Conservation (phyloP, 495 filamentous ascomycete species). For the Neurospora sp. region DNA sequence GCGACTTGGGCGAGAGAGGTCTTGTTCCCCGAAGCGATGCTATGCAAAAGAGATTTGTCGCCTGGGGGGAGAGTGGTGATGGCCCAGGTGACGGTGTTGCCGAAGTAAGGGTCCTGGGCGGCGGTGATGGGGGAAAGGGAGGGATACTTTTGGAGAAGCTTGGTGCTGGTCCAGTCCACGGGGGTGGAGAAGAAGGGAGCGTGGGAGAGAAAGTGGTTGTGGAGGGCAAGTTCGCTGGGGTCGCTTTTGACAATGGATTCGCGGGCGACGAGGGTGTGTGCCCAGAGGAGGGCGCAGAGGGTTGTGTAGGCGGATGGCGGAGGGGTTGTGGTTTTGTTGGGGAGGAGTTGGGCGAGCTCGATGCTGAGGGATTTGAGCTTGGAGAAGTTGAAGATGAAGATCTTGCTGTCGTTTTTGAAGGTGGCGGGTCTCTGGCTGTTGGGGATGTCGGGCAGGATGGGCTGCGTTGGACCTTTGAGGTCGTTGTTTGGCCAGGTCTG, state of each 20-base stretch:
- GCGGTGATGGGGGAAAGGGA: not conserved
- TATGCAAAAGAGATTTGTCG: not conserved
- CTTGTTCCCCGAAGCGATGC: not conserved
- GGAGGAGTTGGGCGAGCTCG: not conserved
- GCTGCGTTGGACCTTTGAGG: conserved; percentile 21
- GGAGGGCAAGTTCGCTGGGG: not conserved
- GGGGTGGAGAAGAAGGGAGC: not conserved
- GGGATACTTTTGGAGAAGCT: not conserved
- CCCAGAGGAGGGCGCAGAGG: conserved; percentile 1
- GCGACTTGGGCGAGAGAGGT: not conserved
- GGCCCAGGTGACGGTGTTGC: not conserved
- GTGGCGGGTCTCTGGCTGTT: conserved; percentile 3
- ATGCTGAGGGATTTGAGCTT: not conserved
- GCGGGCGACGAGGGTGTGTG: not conserved
- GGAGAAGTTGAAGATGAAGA: conserved; percentile 21
- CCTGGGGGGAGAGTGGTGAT: not conserved
- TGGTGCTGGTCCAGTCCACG: not conserved
- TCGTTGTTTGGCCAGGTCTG: conserved; percentile 12
- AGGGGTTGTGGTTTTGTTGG: not conserved
- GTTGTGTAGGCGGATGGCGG: not conserved
- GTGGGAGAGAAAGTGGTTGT: not conserved
- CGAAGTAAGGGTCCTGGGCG: not conserved
- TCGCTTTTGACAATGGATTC: not conserved
- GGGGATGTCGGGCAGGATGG: conserved; percentile 8
- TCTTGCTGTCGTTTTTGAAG: conserved; percentile 22